Evolutionary conservation across 2,329 filamentous ascomycete species (phyloP), one percentile per base, ranked within the genome.

Genomic region (Apiospora malaysiana): DNA sequence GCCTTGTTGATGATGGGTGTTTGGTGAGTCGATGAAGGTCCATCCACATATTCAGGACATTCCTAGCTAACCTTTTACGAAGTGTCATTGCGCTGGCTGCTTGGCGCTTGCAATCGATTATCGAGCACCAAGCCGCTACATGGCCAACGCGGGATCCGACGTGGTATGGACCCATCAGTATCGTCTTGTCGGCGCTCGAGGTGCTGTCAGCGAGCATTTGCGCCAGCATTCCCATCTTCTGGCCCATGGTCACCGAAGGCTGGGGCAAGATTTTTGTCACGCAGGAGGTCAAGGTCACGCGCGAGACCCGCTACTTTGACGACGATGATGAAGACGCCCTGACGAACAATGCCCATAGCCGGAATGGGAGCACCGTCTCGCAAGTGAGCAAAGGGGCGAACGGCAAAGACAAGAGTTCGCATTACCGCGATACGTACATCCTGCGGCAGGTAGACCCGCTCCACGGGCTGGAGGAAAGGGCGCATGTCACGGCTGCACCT

Each of bases 241-340:
- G 76, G 77, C 79, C 79, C 16, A 72, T 79, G 7, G 70, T 82
- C 2, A 72, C 75, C n/a, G 72, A 78, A 23, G 71, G 70, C 9
- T 49, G 80, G 56, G 77, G 75, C 68, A 75, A 71, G 46, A 82
- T 82, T 72, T 81, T 81, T 70, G 77, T 82, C 14, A 82, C 80
- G 12, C 78, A 78, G n/a, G 81, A 82, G 68, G 76, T 82, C 56
- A 71, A 76, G 27, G 71, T 78, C n/a, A 68, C 67, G 46, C 46
- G 45, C 27, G 67, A 68, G 9, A 68, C 27, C 21, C 67, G 67
- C 46, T 56, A 40, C 32, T 46, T 42, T 37, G 67, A 68, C 25
- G 67, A 68, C 9, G 66, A 40, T 10, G 67, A 68, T 7, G 46
- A n/a, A 18, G 67, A 68, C 32, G 67, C 37, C 18, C 8, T 68